Conservation (phyloP, 2,329 filamentous ascomycete species). For the Penicillium sclerotiorum region DNA sequence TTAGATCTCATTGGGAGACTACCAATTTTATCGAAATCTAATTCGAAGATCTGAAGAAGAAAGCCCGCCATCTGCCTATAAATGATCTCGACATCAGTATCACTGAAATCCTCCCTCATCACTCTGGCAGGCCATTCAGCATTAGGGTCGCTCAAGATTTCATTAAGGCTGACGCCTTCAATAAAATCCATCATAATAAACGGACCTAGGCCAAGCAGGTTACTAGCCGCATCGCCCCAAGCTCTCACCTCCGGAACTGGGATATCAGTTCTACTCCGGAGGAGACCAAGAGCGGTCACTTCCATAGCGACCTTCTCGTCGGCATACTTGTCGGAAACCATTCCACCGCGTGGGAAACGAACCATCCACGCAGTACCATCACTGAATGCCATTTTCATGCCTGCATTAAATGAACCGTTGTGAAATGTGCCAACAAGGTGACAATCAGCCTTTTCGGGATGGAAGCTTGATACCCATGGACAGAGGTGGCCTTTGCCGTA, state of each 20-base stretch:
- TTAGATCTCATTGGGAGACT: constrained; percentile 26
- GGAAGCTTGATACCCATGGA: constrained; percentile 39
- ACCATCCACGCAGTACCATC: constrained; percentile 27
- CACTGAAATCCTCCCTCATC: constrained; percentile 36
- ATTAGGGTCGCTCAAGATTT: constrained; percentile 33
- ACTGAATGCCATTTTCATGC: constrained; percentile 36
- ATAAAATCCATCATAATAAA: constrained; percentile 38
- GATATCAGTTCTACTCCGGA: constrained; percentile 28
- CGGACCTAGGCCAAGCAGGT: constrained; percentile 26
- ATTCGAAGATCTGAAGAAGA: constrained; percentile 31
- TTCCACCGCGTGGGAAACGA: constrained; percentile 34
- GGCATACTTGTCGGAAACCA: constrained; percentile 26
- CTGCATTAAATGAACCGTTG: constrained; percentile 36
- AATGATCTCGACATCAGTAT: constrained; percentile 29
- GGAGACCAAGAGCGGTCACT: constrained; percentile 29
- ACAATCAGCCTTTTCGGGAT: constrained; percentile 36
- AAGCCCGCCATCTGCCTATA: constrained; percentile 33
- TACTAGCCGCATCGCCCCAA: constrained; percentile 31
- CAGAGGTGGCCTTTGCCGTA: constrained; percentile 22
- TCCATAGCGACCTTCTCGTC: constrained; percentile 38
- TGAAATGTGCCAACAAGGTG: constrained; percentile 34
- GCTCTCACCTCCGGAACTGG: constrained; percentile 30
- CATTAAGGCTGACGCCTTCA: constrained; percentile 27
- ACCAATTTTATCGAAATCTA: constrained; percentile 35
- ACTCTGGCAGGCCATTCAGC: constrained; percentile 33